Conservation (phyloP, 2,329 filamentous ascomycete genomes). For the Colletotrichum aenigma region DNA sequence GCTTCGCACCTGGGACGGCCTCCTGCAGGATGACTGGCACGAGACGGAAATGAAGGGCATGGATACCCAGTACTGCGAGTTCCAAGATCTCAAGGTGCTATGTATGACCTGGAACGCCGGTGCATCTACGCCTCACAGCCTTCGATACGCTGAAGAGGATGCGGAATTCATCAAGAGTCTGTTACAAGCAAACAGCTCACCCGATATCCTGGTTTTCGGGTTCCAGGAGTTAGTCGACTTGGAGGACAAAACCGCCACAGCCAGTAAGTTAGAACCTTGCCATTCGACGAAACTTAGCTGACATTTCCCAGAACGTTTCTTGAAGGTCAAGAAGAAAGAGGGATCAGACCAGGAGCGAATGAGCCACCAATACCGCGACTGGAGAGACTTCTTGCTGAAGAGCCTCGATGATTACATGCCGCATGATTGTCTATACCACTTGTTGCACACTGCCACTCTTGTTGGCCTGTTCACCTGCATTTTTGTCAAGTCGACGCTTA, state of each 20-base stretch:
- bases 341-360: constrained; percentile 86
- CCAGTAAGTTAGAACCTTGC: constrained; percentile 61
- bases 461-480: constrained; percentile 96
- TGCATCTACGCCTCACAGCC: constrained; percentile 85
- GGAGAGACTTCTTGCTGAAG: constrained; percentile 87
- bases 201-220: constrained; percentile 92
- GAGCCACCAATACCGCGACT: constrained; percentile 96
- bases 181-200: constrained; percentile 75
- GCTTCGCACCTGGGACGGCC: constrained; percentile 87
- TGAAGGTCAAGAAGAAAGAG: constrained; percentile 89
- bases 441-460: constrained; percentile 87
- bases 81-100: constrained; percentile 79
- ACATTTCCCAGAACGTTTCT: constrained; percentile 69
- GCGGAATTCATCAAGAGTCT: constrained; percentile 81
- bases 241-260: constrained; percentile 95
- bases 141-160: constrained; percentile 74
- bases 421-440: constrained; percentile 75
- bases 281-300: not conserved
- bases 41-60: constrained; percentile 85
- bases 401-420: constrained; percentile 86
- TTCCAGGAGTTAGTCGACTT: constrained; percentile 99
- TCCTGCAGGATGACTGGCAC: constrained; percentile 94
- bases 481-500: constrained; percentile 84
- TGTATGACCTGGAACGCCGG: constrained; percentile 98
- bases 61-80: constrained; percentile 83